These are phyloP conservation scores for Wallemia ichthyophaga DNA, from an alignment of 1,284 basidiomycete genomes.

Conservation along the genomic window DNA sequence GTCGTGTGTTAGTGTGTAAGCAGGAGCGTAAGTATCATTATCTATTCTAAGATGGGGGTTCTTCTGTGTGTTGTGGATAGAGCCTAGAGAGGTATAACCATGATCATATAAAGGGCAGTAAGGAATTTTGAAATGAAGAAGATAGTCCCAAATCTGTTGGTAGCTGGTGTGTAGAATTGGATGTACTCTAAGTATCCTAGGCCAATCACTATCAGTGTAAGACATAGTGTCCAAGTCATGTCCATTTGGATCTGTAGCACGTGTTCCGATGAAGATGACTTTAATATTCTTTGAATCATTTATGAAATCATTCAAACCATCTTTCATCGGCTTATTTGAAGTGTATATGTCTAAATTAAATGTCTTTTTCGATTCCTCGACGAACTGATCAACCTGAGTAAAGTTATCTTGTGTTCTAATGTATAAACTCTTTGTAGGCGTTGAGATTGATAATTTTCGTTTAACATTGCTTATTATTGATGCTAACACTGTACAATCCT, in stretches of 20 bases:
- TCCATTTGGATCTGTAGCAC: slow-evolving; percentile 69
- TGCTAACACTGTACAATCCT: background rate
- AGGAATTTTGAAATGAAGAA: slow-evolving; percentile 39
- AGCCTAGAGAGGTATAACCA: slow-evolving; percentile 92
- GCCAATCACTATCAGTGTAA: slow-evolving; percentile 62
- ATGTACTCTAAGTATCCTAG: slow-evolving; percentile 62
- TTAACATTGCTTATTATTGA: background rate
- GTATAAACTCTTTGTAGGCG: background rate
- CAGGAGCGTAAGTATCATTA: background rate
- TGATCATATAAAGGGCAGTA: slow-evolving; percentile 75
- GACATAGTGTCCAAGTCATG: slow-evolving; percentile 23
- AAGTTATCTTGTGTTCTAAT: slow-evolving; percentile 19
- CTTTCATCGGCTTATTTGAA: slow-evolving; percentile 51
- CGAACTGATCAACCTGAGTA: slow-evolving; percentile 51
- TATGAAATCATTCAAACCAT: slow-evolving; percentile 47
- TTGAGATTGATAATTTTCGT: background rate
- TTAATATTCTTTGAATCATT: slow-evolving; percentile 21
- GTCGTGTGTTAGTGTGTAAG: background rate
- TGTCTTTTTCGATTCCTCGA: slow-evolving; percentile 27
- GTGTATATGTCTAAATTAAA: slow-evolving; percentile 56
- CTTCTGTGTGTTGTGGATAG: slow-evolving; percentile 70
- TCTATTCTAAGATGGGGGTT: slow-evolving; percentile 37
- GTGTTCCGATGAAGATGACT: slow-evolving; percentile 66
- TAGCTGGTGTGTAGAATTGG: slow-evolving; percentile 92
- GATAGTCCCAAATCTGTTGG: slow-evolving; percentile 59